These are phyloP conservation scores for Cercospora janseana DNA, from an alignment of 2,329 filamentous ascomycete genomes.

Conservation along the genomic window DNA sequence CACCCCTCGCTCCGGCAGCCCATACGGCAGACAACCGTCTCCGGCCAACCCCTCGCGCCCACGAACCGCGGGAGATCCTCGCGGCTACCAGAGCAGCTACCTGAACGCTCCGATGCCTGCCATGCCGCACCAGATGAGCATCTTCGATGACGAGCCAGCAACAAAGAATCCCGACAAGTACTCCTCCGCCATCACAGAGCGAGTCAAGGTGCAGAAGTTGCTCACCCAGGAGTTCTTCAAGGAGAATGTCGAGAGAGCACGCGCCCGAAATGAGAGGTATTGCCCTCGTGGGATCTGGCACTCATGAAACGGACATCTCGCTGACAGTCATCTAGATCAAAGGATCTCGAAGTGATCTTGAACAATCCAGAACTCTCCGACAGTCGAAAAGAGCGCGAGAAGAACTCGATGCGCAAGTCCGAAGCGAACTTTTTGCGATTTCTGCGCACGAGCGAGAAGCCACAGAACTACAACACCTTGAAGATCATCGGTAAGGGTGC, in stretches of 20 bases:
- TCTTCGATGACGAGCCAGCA: conserved; percentile 67
- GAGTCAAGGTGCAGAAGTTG: conserved; percentile 63
- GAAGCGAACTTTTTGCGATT: conserved; percentile 93
- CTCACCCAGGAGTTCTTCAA: conserved; percentile 84
- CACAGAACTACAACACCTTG: conserved; percentile 90
- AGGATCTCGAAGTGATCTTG: conserved; percentile 84
- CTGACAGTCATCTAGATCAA: conserved; percentile 61
- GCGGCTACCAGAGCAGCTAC: conserved; percentile 62
- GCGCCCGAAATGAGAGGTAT: conserved; percentile 91
- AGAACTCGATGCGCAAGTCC: conserved; percentile 78
- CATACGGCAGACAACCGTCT: conserved; percentile 67
- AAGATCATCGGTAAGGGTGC: conserved; percentile 99
- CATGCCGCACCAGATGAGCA: conserved; percentile 40
- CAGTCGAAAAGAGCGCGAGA: conserved; percentile 77
- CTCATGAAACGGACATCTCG: no score
- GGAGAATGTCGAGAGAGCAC: conserved; percentile 92
- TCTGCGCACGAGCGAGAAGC: conserved; percentile 86
- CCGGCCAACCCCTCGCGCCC: conserved; percentile 67
- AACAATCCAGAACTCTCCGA: conserved; percentile 72
- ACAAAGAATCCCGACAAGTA: conserved; percentile 79
- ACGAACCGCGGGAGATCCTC: conserved; percentile 72
- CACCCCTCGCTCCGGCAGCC: conserved; percentile 62
- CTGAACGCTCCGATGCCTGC: conserved; percentile 62
- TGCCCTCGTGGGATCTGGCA: no score
- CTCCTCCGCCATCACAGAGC: conserved; percentile 79